Conservation (phyloP, 1,139 yeast genomes). For the Candida sp. region DNA sequence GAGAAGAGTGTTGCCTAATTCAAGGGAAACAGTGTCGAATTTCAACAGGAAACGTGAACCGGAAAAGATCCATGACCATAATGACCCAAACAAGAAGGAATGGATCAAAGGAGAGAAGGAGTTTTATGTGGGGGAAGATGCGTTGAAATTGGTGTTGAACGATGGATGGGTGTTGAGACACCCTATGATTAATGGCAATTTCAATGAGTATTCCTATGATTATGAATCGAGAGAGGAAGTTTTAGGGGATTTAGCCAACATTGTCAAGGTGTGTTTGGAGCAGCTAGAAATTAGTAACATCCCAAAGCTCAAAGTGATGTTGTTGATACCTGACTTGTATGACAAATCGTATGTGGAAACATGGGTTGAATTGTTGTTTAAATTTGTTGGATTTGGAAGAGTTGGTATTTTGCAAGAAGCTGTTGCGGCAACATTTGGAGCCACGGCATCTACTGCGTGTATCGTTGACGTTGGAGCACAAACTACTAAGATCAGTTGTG, state of each 20-base stretch:
- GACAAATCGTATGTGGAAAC: conserved; percentile 79
- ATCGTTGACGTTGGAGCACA: conserved; percentile 94
- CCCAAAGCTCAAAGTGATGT: conserved; percentile 43
- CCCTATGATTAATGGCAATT: conserved; percentile 72
- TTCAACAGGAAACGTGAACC: conserved; percentile 70
- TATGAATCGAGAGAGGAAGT: conserved; percentile 74
- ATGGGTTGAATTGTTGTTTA: conserved; percentile 66
- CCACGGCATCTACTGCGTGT: conserved; percentile 92
- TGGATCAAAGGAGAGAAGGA: conserved; percentile 56
- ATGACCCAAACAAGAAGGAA: conserved; percentile 73
- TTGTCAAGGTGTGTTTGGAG: conserved; percentile 32
- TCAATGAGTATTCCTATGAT: conserved; percentile 64
- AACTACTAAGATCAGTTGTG: conserved; percentile 82
- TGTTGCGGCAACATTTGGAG: conserved; percentile 94
- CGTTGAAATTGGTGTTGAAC: conserved; percentile 53
- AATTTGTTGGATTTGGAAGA: conserved; percentile 69
- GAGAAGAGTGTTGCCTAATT: conserved; percentile 83
- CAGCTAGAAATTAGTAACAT: conserved; percentile 48
- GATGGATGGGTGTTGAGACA: conserved; percentile 60
- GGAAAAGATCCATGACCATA: conserved; percentile 78
- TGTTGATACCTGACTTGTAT: conserved; percentile 86
- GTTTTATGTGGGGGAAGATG: conserved; percentile 71
- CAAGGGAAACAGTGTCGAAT: conserved; percentile 79
- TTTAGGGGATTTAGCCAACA: conserved; percentile 64
- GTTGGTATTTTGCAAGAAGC: conserved; percentile 89